Base-by-base conservation (phyloP, 192 early-diverging fungal genomes). In the Entomortierella lignicola region DNA sequence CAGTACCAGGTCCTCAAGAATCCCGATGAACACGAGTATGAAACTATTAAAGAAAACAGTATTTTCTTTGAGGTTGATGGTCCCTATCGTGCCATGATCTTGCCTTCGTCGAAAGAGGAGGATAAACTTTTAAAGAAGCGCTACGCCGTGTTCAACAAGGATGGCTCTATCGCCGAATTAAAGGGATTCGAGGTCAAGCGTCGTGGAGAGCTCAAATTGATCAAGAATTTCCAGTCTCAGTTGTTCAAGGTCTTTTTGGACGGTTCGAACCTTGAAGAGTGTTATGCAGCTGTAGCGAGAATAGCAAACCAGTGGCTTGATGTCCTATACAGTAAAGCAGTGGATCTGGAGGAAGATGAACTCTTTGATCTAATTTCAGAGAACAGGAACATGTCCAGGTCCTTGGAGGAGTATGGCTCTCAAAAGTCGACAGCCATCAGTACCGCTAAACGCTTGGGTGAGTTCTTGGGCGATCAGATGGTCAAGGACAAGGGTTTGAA, bases 41-140 rank as follows among this genome's bases (percentile, higher is more conserved):
- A 79, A 20, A 86, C 84, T 13, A 90, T 85, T 39, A 91, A 89
- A 62, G 98, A 99, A 63, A 99, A 99, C 86, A 92, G 89, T 82
- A 99, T 99, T 51, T 98, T 99, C 66, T 99, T 99, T 62, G 98
- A 99, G 80, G 97, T 98, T 27, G 97, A 99, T 66, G 98, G 98
- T 11, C 98, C 98, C 26, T 99, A 99, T 77, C 91, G 92, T 42
- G 97, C 97, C 25, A 99, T 99, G 98, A 95, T 99, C 57, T 72
- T 99, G 44, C 98, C 98, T 17, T 87, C 96, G 8, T 97, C 95
- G 60, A 95, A 92, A 41, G 94, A 96, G 80, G 97, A 94, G 59
- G 96, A 98, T 72, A 98, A 97, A 84, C 81, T 98, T 48, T 82
- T 99, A 32, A 99, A 99, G 77, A 99, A 99, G 84, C 90, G 98